phyloP scores from a whole-genome alignment of 805 yeast genomes.

The Starmerella vaccinii region DNA sequence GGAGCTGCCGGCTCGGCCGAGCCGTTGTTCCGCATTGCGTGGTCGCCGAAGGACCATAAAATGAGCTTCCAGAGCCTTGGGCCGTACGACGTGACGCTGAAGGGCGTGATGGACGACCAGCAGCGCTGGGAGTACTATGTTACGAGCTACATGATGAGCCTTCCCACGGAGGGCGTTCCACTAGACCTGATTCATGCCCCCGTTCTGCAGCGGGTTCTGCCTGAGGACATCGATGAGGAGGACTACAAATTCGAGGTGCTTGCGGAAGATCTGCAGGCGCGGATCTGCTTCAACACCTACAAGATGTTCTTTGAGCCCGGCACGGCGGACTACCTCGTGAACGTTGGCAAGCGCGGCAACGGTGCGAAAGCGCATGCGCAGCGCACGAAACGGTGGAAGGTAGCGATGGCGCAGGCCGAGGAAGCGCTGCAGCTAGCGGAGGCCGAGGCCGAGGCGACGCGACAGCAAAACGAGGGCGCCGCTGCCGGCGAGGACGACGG shows the following conservation, averaged over 20 bases:
- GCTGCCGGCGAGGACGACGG: neutral
- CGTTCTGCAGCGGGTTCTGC: constrained; percentile 45
- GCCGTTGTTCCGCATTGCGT: constrained; percentile 81
- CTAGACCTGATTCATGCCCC: constrained; percentile 69
- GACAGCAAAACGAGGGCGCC: neutral
- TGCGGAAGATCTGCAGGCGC: constrained; percentile 63
- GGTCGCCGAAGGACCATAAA: constrained; percentile 41
- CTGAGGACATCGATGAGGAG: constrained; percentile 22
- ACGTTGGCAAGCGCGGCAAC: constrained; percentile 7
- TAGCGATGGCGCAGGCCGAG: constrained; percentile 14
- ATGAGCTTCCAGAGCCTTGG: constrained; percentile 75
- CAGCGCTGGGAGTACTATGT: constrained; percentile 89
- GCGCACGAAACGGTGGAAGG: constrained; percentile 20
- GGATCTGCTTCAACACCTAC: constrained; percentile 68
- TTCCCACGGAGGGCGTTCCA: constrained; percentile 93
- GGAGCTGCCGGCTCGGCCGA: constrained; percentile 46
- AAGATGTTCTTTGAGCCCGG: constrained; percentile 69
- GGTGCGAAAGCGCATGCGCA: constrained; percentile 6
- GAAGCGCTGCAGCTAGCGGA: constrained; percentile 18
- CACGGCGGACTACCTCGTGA: constrained; percentile 60
- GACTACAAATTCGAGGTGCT: constrained; percentile 41
- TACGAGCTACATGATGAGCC: constrained; percentile 85
- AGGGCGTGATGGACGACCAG: constrained; percentile 55
- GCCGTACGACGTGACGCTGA: constrained; percentile 76
- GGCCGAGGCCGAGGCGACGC: constrained; percentile 19